Evolutionary conservation across 2,329 filamentous ascomycete genomes (phyloP), one percentile per base, ranked within the genome.

Genomic region (Neonectria faginata): DNA sequence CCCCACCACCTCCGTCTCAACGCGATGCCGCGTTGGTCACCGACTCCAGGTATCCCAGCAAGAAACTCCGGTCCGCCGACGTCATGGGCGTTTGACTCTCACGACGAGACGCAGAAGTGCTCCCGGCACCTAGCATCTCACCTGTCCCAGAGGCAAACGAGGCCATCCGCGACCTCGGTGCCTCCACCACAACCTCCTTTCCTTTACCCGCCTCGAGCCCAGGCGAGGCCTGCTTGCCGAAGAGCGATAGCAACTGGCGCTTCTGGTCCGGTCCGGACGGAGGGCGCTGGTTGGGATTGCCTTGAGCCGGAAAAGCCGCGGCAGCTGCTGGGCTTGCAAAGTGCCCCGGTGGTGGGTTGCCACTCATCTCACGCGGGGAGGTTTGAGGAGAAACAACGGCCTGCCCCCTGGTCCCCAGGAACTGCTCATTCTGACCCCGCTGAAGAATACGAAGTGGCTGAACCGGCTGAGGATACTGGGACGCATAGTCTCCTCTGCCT

Each of bases 21-120:
- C 78, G 76, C 22, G 75, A 75, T n/a, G 76, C 75, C 47, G 73
- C 80, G 39, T 80, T 79, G 11, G 83, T 83, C 3, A 84, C 81
- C 27, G 82, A 83, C 67, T 92, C 88, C 72, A 97, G 80, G 75
- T 93, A 96, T 10, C 87, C 90, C 56, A 96, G 82, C 74, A 97
- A 80, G 72, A 96, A 96, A 16, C 85, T 89, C 74, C 92, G 90
- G 70, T 96, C 90, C 0, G 88, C 90, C 0, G 91, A 87, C 4
- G 90, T 91, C 48, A 89, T 88, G 12, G 86, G 82, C 33, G 83
- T 83, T 73, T 85, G 81, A 66, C 83, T 86, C 18, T 81, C 82
- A 11, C 84, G 80, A 44, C 83, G 79, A 41, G 79, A 80, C 25
- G 69, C 76, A 2, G 70, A 62, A 47, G 68, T 25, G 36, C 58